Conservation (phyloP, 441 rosid species). For the Eruca vesicaria region DNA sequence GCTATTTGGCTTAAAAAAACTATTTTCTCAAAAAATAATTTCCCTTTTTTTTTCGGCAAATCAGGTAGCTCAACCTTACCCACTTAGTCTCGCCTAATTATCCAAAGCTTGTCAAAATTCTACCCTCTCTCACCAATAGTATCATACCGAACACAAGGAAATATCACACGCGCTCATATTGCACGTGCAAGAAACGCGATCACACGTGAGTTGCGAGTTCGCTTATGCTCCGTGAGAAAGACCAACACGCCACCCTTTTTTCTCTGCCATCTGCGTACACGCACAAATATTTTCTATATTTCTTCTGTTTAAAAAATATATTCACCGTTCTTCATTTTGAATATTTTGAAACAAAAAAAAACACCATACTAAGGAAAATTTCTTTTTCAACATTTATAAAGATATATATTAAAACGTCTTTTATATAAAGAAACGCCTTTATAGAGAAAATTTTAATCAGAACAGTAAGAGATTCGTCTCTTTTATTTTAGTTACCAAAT, state of each 20-base stretch:
- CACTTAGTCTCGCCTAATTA: not conserved
- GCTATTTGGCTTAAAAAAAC: no score
- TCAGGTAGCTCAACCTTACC: not conserved
- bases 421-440: not conserved
- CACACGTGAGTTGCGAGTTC: conserved; percentile 28
- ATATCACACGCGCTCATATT: not conserved
- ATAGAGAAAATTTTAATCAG: not conserved
- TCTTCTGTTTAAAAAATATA: not conserved
- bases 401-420: not conserved
- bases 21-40: no score
- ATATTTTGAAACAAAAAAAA: no score
- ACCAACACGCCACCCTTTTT: conserved; percentile 27
- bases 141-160: not conserved
- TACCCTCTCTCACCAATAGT: not conserved
- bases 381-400: not conserved
- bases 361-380: no score
- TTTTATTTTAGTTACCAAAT: not conserved
- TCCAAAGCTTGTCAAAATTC: not conserved
- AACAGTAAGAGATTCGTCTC: not conserved
- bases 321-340: not conserved
- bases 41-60: no score
- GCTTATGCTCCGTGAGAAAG: conserved; percentile 25
- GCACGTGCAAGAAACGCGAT: conserved; percentile 1
- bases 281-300: not conserved
- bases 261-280: conserved; percentile 18